Evolutionary conservation across 2,329 filamentous ascomycete species (phyloP).

Genomic region (Alternaria rosae): DNA sequence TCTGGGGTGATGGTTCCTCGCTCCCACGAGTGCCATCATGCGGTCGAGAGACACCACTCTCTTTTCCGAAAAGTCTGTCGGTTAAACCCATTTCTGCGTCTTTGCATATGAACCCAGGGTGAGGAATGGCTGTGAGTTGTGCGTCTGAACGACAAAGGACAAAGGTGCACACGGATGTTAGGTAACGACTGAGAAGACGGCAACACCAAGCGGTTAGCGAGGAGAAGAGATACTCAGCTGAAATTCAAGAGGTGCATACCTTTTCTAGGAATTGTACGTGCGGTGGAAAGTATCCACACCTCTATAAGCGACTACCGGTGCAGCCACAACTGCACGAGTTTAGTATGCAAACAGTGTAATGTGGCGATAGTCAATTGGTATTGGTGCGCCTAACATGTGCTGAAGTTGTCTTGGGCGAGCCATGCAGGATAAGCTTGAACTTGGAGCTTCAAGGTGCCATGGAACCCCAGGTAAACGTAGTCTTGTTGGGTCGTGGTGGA

Average conservation of each 20-base stretch:
- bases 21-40: not conserved
- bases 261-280: not conserved
- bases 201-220: not conserved
- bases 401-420: not conserved
- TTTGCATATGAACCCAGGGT: not conserved
- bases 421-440: not conserved
- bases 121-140: not conserved
- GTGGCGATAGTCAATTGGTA: not conserved
- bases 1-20: not conserved
- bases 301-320: not conserved
- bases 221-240: not conserved
- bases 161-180: not conserved
- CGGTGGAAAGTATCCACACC: not conserved
- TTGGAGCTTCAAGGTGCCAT: not conserved
- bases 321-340: not conserved
- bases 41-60: not conserved
- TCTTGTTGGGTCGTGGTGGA: not conserved
- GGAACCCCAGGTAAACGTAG: not conserved
- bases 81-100: not conserved
- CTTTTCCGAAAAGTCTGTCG: not conserved
- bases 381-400: not conserved
- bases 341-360: not conserved
- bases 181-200: not conserved
- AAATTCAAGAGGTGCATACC: not conserved
- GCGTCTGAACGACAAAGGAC: not conserved